These are phyloP conservation scores for Purpureocillium takamizusanense DNA, from an alignment of 2,329 filamentous ascomycete species.

Conservation along the genomic window DNA sequence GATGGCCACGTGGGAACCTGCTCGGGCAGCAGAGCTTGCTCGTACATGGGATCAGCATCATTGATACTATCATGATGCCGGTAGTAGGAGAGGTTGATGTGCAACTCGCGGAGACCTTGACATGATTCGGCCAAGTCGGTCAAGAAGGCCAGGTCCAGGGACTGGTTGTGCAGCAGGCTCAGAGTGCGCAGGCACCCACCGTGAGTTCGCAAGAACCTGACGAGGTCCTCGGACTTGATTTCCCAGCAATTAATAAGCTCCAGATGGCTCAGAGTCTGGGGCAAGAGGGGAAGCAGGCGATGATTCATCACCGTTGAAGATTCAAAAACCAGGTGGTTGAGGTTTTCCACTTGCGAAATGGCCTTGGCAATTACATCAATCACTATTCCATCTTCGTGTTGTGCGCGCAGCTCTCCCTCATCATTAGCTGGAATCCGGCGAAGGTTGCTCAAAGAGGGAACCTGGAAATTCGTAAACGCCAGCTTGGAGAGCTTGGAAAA, in stretches of 20 bases:
- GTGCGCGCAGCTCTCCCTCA: slow-evolving; percentile 17
- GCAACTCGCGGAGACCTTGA: slow-evolving; percentile 59
- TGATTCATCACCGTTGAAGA: slow-evolving; percentile 65
- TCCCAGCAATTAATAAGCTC: slow-evolving; percentile 74
- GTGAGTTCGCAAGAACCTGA: slow-evolving; percentile 55
- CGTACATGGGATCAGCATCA: slow-evolving; percentile 68
- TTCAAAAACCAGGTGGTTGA: slow-evolving; percentile 64
- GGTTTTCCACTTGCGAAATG: slow-evolving; percentile 41
- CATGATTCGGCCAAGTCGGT: slow-evolving; percentile 57
- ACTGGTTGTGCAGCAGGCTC: slow-evolving; percentile 68
- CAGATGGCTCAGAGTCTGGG: slow-evolving; percentile 55
- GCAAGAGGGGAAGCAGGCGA: slow-evolving; percentile 58
- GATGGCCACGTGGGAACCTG: slow-evolving; percentile 73
- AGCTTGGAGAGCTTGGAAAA: slow-evolving; percentile 50
- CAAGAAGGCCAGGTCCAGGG: slow-evolving; percentile 68
- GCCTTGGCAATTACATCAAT: slow-evolving; percentile 23
- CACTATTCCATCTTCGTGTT: slow-evolving; percentile 34
- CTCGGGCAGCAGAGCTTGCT: slow-evolving; percentile 50
- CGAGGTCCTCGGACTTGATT: slow-evolving; percentile 57
- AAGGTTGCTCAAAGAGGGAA: slow-evolving; percentile 35
- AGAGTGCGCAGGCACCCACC: slow-evolving; percentile 61
- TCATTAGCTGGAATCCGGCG: slow-evolving; percentile 22
- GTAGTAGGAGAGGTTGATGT: slow-evolving; percentile 73
- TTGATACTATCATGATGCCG: slow-evolving; percentile 57
- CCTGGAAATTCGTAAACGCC: slow-evolving; percentile 55